phyloP scores from a whole-genome alignment of 1,139 yeast genomes.

The Kodamaea derodonti region DNA sequence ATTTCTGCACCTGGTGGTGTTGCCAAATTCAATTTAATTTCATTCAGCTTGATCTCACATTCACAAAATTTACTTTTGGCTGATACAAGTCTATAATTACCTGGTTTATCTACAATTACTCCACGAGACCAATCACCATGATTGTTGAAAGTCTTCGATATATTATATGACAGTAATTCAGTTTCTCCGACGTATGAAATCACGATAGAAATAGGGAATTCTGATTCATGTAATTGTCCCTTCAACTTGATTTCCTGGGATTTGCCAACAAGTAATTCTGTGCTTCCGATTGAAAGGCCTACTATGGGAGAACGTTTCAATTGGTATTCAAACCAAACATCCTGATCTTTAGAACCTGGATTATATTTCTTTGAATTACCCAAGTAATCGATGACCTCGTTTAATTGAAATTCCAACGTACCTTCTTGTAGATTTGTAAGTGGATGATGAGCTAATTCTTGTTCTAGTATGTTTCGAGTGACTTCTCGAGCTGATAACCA shows the following conservation, averaged over 20 bases:
- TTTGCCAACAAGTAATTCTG: conserved; percentile 41
- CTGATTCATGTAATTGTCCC: conserved; percentile 22
- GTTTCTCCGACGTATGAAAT: conserved; percentile 32
- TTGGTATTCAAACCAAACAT: conserved; percentile 50
- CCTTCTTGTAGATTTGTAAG: conserved; percentile 45
- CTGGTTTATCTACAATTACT: conserved; percentile 51
- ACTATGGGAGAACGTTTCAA: conserved; percentile 62
- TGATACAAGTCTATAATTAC: conserved; percentile 52
- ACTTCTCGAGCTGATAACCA: conserved; percentile 24
- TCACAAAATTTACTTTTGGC: conserved; percentile 61
- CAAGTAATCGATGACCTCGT: conserved; percentile 66
- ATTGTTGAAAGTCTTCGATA: conserved; percentile 36
- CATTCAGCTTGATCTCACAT: conserved; percentile 45
- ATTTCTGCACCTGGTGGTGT: conserved; percentile 52
- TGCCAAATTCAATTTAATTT: conserved; percentile 22
- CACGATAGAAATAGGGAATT: conserved; percentile 47
- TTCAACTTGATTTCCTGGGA: conserved; percentile 30
- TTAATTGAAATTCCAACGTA: conserved; percentile 59
- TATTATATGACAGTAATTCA: conserved; percentile 20
- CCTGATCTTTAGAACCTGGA: conserved; percentile 41
- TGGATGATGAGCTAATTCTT: conserved; percentile 28
- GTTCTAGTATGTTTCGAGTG: conserved; percentile 34
- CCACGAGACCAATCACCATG: conserved; percentile 27
- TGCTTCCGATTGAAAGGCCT: conserved; percentile 36
- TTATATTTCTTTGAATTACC: conserved; percentile 65